A percentile compares a stretch with the other conserved stretches of the same genome.
Evolutionary conservation across 2,329 filamentous ascomycete genomes (phyloP).

Genomic region (Microsporum canis): DNA sequence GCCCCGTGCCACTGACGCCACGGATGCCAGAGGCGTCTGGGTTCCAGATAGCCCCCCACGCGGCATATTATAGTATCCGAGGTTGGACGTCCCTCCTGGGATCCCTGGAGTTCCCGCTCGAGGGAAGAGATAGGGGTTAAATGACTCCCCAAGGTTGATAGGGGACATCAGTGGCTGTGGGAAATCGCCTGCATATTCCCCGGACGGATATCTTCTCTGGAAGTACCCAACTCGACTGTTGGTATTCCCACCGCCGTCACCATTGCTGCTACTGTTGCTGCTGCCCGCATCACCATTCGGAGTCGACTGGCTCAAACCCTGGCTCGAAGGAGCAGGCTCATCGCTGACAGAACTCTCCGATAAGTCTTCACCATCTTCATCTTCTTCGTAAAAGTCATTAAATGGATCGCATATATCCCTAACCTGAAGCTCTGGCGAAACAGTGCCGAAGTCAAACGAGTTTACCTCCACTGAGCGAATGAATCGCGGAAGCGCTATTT

Average conservation of each 20-base stretch:
- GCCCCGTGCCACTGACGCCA: slow-evolving; percentile 37
- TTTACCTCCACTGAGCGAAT: slow-evolving; percentile 94
- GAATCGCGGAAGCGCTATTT: slow-evolving; percentile 81
- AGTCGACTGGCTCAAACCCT: neutral
- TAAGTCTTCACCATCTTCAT: slow-evolving; percentile 43
- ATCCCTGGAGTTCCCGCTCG: slow-evolving; percentile 38
- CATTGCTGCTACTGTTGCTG: neutral
- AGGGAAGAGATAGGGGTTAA: slow-evolving; percentile 33
- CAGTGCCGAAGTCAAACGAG: slow-evolving; percentile 79
- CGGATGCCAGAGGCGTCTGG: slow-evolving; percentile 38
- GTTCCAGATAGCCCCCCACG: slow-evolving; percentile 39
- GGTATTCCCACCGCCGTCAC: neutral
- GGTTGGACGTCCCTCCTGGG: slow-evolving; percentile 39
- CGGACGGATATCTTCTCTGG: slow-evolving; percentile 22
- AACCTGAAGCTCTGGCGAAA: slow-evolving; percentile 74
- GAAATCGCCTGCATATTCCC: slow-evolving; percentile 20
- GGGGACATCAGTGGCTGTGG: slow-evolving; percentile 26
- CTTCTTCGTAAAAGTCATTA: slow-evolving; percentile 87
- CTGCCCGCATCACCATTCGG: neutral
- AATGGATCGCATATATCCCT: slow-evolving; percentile 96
- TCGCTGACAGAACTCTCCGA: slow-evolving; percentile 25
- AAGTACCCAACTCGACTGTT: slow-evolving; percentile 12
- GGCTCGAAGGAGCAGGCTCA: slow-evolving; percentile 14
- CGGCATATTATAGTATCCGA: slow-evolving; percentile 36
- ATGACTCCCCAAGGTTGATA: slow-evolving; percentile 28